Conservation (phyloP, 306 rosid species). For the Ormosia semicastrata region DNA sequence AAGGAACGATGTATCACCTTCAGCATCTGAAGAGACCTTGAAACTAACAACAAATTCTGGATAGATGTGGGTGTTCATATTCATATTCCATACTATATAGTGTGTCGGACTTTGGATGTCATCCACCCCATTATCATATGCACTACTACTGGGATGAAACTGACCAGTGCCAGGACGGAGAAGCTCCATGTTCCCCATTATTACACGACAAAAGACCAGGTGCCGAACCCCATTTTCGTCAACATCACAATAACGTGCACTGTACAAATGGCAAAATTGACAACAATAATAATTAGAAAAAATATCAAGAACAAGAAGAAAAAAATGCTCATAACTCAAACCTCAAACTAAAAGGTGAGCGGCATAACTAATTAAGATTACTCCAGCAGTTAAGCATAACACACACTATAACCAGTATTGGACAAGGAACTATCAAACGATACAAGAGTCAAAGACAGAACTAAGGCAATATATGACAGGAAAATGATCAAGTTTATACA, state of each 20-base stretch:
- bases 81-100: conserved; percentile 63
- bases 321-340: background rate
- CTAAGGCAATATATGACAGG: background rate
- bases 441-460: background rate
- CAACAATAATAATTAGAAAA: background rate
- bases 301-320: background rate
- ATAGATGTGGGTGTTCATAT: conserved; percentile 63
- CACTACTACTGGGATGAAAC: conserved; percentile 52
- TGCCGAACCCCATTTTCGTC: conserved; percentile 59
- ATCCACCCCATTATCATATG: conserved; percentile 75
- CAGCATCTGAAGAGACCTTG: conserved; percentile 42
- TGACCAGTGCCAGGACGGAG: conserved; percentile 55
- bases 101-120: conserved; percentile 48
- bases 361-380: background rate
- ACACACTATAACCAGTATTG: background rate
- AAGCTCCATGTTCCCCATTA: conserved; percentile 66
- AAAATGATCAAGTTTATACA: background rate
- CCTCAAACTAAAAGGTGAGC: background rate
- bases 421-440: background rate
- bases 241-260: conserved; percentile 62
- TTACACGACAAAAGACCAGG: conserved; percentile 65
- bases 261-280: conserved; percentile 31
- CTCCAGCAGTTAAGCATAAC: background rate
- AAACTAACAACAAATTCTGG: conserved; percentile 72
- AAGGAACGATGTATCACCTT: conserved; percentile 49